These are phyloP conservation scores for Omphalotus olearius DNA, from an alignment of 1,284 basidiomycete species.

Conservation along the genomic window DNA sequence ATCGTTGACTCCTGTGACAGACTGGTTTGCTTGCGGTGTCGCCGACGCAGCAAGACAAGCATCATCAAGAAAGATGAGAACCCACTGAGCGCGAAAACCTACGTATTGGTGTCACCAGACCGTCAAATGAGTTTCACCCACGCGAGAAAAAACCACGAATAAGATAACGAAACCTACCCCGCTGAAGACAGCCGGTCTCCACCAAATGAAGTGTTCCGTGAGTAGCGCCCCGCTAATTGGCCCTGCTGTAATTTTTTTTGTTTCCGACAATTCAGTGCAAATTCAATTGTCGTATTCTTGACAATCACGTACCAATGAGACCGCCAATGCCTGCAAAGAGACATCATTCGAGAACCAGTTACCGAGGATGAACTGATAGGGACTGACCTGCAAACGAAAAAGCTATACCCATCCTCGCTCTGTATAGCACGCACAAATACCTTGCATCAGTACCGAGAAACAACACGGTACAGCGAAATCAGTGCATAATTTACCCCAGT, in stretches of 20 bases:
- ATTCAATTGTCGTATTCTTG: too few relatives aligned
- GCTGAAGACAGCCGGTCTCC: conserved; percentile 20
- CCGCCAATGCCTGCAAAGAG: neutral
- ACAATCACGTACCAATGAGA: conserved; percentile 12
- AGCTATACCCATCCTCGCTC: conserved; percentile 10
- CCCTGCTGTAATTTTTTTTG: conserved; percentile 6
- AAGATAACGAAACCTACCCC: conserved; percentile 11
- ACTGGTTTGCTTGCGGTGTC: too few relatives aligned
- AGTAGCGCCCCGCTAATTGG: conserved; percentile 17
- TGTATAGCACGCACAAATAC: neutral
- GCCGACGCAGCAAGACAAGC: too few relatives aligned
- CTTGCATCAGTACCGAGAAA: too few relatives aligned
- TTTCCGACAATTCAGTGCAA: neutral
- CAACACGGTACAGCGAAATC: too few relatives aligned
- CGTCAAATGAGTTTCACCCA: neutral
- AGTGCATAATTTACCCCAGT: conserved; percentile 16
- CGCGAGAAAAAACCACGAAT: neutral
- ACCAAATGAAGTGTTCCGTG: conserved; percentile 16
- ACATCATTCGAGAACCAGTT: neutral
- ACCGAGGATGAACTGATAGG: too few relatives aligned
- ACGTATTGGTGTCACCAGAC: too few relatives aligned
- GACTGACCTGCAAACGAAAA: conserved; percentile 4
- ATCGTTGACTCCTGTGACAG: too few relatives aligned
- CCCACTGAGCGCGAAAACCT: conserved; percentile 4
- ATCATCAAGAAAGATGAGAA: too few relatives aligned